Conservation (phyloP, 2,329 filamentous ascomycete species). For the Ophiobolus disseminans region DNA sequence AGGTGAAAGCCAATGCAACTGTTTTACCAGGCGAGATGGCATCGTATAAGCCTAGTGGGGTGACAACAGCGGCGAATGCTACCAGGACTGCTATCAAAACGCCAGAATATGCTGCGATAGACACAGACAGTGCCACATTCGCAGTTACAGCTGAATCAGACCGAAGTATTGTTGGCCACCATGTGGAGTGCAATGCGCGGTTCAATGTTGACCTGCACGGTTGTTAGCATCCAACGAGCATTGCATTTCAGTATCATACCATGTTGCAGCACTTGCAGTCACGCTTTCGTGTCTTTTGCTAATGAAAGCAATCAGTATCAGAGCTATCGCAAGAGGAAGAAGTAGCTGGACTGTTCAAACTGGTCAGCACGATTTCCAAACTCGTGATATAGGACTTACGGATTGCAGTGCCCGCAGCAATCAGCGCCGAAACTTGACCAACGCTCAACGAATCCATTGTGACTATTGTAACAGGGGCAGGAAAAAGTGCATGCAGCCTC, state of each 20-base stretch:
- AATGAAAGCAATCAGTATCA: background rate
- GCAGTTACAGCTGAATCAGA: slow-evolving; percentile 45
- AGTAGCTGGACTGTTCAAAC: background rate
- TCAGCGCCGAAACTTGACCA: background rate
- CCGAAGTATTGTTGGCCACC: slow-evolving; percentile 52
- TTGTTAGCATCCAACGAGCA: background rate
- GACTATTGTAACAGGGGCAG: too few species aligned
- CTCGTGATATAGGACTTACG: background rate
- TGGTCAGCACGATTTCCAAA: background rate
- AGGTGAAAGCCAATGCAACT: slow-evolving; percentile 44
- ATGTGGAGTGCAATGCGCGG: slow-evolving; percentile 38
- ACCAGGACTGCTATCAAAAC: slow-evolving; percentile 46
- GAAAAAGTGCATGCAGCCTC: too few species aligned
- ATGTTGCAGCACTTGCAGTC: background rate
- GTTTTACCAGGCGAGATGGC: slow-evolving; percentile 32
- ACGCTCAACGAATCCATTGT: background rate
- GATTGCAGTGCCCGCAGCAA: background rate
- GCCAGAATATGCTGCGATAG: slow-evolving; percentile 12
- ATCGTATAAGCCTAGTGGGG: slow-evolving; percentile 56
- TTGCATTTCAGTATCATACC: background rate
- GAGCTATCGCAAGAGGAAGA: background rate
- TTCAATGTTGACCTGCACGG: background rate
- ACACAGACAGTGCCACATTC: slow-evolving; percentile 39
- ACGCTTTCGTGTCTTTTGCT: background rate
- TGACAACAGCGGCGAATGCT: slow-evolving; percentile 54